Base-by-base conservation (phyloP, 2,329 filamentous ascomycete genomes). In the Penicillium sp. region DNA sequence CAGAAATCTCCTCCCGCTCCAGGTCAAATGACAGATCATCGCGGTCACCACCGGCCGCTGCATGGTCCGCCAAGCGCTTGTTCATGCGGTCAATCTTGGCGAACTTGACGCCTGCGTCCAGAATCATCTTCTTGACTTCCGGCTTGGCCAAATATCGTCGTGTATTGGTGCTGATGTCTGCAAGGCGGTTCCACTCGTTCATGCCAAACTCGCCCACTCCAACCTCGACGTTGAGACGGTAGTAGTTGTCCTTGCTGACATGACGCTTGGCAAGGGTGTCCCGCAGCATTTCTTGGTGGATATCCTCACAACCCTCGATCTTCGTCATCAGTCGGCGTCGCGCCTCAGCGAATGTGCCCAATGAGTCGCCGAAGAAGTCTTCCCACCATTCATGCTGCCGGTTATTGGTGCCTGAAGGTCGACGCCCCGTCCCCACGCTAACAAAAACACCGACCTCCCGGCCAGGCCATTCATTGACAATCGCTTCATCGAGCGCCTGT, bases 121-220 rank as follows among this genome's bases (percentile, higher is more conserved):
- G 80, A 6, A 90, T 90, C 82, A 91, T 89, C 63, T 78, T 82
- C 70, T 96, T 89, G 55, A 95, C 88, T 0, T 86, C 85, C 11
- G 83, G 80, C 58, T 87, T 87, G 7, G 81, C 79, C 51, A 99
- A 83, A 70, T 97, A 99, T 60, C 88, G 85, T 63, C 90, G 84
- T 0, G 94, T 99, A 69, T 88, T 88, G 14, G 91, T 97, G 77
- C 90, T 96, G 75, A 99, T 97, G 50, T 97, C 93, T 25, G 90
- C 88, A n/a, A 97, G 78, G 3, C 92, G 85, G 66, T 90, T 85
- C 94, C 94, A 99, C 72, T 97, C 94, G 70, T 97, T 99, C 92
- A 99, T 97, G 49, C 90, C 93, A 71, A 97, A 97, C 69, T 97
- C 94, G 51, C 93, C 92, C 3, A 97, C 92, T 1, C 93, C 94